phyloP scores from a whole-genome alignment of 768 basidiomycete genomes.

The Lyophyllum decastes region DNA sequence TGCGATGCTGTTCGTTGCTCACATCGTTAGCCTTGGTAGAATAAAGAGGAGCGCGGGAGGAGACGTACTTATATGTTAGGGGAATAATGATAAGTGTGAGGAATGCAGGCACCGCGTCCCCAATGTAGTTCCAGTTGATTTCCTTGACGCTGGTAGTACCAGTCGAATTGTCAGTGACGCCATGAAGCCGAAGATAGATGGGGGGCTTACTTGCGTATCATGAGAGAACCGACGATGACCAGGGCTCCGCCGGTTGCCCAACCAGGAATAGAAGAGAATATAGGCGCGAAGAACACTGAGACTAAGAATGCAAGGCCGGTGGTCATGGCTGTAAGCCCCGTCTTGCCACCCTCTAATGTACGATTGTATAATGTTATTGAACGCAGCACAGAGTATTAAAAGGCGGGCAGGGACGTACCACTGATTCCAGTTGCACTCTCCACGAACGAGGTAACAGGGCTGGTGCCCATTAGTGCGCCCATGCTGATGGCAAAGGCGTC shows the following conservation, averaged over 20 bases:
- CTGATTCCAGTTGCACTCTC: constrained; percentile 83
- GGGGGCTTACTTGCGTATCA: constrained; percentile 75
- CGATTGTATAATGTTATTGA: not conserved
- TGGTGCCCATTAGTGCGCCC: constrained; percentile 78
- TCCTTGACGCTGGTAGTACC: constrained; percentile 57
- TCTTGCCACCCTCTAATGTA: constrained; percentile 77
- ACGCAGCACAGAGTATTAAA: not conserved
- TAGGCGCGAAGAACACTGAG: constrained; percentile 84
- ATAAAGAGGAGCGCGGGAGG: not conserved
- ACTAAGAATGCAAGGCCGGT: constrained; percentile 79
- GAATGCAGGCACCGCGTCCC: constrained; percentile 87
- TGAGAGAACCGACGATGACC: constrained; percentile 83
- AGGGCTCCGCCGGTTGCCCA: constrained; percentile 90
- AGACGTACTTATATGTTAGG: constrained; percentile 69
- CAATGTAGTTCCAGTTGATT: constrained; percentile 89
- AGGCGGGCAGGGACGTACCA: constrained; percentile 37
- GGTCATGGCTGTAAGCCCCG: constrained; percentile 76
- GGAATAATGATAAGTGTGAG: constrained; percentile 80
- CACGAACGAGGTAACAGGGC: constrained; percentile 81
- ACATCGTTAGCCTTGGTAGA: constrained; percentile 2
- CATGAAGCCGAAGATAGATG: not conserved
- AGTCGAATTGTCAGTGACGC: not conserved
- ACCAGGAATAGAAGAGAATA: constrained; percentile 83
- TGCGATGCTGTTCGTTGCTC: constrained; percentile 59
- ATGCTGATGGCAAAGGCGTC: constrained; percentile 83